Percentiles rank a stretch among this genome's conserved stretches.
Conservation (phyloP, 2,329 filamentous ascomycete genomes). For the Dothideomycetes sp. region DNA sequence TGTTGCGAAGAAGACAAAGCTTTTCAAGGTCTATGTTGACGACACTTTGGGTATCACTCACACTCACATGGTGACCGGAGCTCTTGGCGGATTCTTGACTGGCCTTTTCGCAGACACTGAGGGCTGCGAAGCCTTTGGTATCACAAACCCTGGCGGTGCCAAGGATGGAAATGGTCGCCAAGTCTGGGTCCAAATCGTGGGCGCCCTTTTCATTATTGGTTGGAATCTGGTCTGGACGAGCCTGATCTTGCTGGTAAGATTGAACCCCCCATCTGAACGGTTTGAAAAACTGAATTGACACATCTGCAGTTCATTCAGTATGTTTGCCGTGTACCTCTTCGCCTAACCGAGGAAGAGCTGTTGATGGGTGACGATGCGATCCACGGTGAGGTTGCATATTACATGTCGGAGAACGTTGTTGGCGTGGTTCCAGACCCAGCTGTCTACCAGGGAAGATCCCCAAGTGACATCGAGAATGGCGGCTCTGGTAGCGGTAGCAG, state of each 20-base stretch:
- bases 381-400: conserved; percentile 36
- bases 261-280: no score
- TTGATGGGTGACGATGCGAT: conserved; percentile 36
- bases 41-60: conserved; percentile 42
- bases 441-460: background rate
- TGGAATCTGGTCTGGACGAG: conserved; percentile 42
- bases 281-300: no score
- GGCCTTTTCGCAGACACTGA: conserved; percentile 37
- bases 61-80: conserved; percentile 38
- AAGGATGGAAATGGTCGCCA: conserved; percentile 41
- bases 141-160: conserved; percentile 35
- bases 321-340: conserved; percentile 35
- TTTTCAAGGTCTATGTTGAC: conserved; percentile 46
- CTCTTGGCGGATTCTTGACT: conserved; percentile 34
- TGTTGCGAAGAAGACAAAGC: conserved; percentile 36
- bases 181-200: conserved; percentile 39
- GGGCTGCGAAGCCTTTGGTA: conserved; percentile 35
- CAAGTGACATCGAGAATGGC: background rate
- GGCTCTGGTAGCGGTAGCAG: background rate
- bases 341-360: conserved; percentile 36
- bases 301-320: conserved; percentile 43
- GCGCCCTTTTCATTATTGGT: conserved; percentile 38
- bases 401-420: conserved; percentile 14
- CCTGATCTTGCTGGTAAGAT: conserved; percentile 29
- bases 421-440: background rate